These are phyloP conservation scores for Stylonectria norvegica DNA, from an alignment of 2,329 filamentous ascomycete species.

Conservation along the genomic window DNA sequence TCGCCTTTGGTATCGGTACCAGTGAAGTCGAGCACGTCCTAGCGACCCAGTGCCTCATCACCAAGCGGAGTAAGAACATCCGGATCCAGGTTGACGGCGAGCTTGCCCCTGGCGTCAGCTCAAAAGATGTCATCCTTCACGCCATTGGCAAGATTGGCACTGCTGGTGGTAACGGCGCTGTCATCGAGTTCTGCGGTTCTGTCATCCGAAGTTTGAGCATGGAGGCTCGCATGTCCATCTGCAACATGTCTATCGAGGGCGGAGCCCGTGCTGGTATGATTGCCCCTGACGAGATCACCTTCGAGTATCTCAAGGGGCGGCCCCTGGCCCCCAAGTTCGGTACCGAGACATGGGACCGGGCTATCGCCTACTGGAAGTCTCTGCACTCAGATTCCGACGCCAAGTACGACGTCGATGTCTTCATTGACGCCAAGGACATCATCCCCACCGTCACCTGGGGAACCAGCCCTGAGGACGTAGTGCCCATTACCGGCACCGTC, in stretches of 20 bases:
- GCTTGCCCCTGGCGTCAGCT: conserved; percentile 85
- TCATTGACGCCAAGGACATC: conserved; percentile 90
- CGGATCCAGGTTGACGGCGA: conserved; percentile 91
- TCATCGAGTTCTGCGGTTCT: conserved; percentile 97
- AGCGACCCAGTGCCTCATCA: conserved; percentile 92
- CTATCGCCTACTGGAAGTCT: conserved; percentile 81
- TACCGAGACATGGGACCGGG: conserved; percentile 85
- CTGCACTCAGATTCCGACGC: conserved; percentile 84
- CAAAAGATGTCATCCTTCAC: conserved; percentile 92
- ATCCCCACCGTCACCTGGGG: conserved; percentile 94
- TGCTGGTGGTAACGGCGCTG: conserved; percentile 87
- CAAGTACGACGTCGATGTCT: conserved; percentile 84
- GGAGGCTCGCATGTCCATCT: conserved; percentile 98
- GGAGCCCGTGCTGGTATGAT: conserved; percentile 96
- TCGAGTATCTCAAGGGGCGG: conserved; percentile 89
- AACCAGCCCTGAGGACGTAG: conserved; percentile 91
- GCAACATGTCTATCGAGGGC: conserved; percentile 98
- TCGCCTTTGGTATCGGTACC: conserved; percentile 96
- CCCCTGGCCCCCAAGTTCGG: conserved; percentile 83
- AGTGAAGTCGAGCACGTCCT: conserved; percentile 98
- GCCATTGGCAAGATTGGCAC: conserved; percentile 93
- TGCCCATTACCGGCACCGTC: conserved; percentile 89
- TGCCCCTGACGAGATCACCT: conserved; percentile 88
- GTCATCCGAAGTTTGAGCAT: conserved; percentile 87
- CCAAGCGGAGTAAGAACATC: conserved; percentile 98